phyloP scores from a whole-genome alignment of 257 asterid species.

The Linderniella brevidens region DNA sequence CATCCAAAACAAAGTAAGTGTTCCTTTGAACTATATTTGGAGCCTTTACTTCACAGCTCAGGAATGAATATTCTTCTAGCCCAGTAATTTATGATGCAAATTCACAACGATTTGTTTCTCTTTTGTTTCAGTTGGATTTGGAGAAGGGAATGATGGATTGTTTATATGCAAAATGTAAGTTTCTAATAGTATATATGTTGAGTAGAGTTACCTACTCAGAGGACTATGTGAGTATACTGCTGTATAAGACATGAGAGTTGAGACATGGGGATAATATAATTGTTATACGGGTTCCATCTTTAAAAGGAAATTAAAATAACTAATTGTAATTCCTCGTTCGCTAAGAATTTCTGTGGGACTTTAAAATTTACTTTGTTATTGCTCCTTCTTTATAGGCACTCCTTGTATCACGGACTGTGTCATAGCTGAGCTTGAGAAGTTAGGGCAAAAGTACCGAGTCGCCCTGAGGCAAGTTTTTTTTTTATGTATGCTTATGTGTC shows the following conservation, averaged over 20 bases:
- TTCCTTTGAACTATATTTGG: background rate
- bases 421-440: slow-evolving; percentile 99
- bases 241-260: no score
- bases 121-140: slow-evolving; percentile 57
- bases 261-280: no score
- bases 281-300: no score
- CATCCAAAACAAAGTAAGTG: slow-evolving; percentile 81
- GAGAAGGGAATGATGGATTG: slow-evolving; percentile 99
- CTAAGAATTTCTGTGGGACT: no score
- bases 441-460: slow-evolving; percentile 86
- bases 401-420: slow-evolving; percentile 99
- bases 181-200: background rate
- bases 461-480: slow-evolving; percentile 55
- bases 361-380: background rate
- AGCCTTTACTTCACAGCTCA: background rate
- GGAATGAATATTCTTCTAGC: background rate
- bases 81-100: background rate
- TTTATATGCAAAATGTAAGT: slow-evolving; percentile 92
- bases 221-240: no score
- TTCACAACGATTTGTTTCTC: background rate
- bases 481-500: background rate
- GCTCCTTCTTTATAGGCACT: slow-evolving; percentile 40
- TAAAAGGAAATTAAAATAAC: no score
- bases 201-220: no score
- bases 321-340: no score